A percentile compares a stretch with the other conserved stretches of the same genome.
Conservation (phyloP, 495 filamentous ascomycete genomes). For the Amphirosellinia nigrospora region DNA sequence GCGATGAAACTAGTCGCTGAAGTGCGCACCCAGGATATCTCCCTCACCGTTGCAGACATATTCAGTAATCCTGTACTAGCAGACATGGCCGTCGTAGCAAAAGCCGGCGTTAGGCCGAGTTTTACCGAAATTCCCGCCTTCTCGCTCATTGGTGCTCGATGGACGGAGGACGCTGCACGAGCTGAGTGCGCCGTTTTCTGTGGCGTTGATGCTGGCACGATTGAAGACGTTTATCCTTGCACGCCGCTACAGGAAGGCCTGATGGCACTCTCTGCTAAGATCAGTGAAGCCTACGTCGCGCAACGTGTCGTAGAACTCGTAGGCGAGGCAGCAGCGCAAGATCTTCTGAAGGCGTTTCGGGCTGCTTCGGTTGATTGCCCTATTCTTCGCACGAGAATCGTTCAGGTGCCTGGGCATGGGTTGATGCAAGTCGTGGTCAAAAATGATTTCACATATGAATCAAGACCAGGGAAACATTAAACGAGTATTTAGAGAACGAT, state of each 20-base stretch:
- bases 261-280: conserved; percentile 65
- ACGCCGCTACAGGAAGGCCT: conserved; percentile 75
- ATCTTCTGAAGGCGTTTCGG: conserved; percentile 59
- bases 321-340: conserved; percentile 39
- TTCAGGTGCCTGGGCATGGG: conserved; percentile 58
- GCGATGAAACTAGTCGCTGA: conserved; percentile 61
- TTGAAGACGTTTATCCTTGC: conserved; percentile 74
- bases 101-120: conserved; percentile 15
- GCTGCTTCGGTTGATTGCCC: conserved; percentile 50
- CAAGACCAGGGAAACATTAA: conserved; percentile 53
- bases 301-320: conserved; percentile 49
- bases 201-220: conserved; percentile 31
- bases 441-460: conserved; percentile 51
- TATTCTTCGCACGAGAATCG: conserved; percentile 66
- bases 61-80: conserved; percentile 48
- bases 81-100: conserved; percentile 46
- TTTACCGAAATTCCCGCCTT: conserved; percentile 35
- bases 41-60: conserved; percentile 52
- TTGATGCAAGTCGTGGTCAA: conserved; percentile 65
- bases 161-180: conserved; percentile 36
- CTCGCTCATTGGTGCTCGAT: conserved; percentile 37
- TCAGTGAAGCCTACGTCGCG: conserved; percentile 63
- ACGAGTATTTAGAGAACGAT: conserved; percentile 52
- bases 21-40: conserved; percentile 42
- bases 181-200: conserved; percentile 40